Conservation (phyloP, 2,329 filamentous ascomycete genomes). For the Sarocladiaceae sp. region DNA sequence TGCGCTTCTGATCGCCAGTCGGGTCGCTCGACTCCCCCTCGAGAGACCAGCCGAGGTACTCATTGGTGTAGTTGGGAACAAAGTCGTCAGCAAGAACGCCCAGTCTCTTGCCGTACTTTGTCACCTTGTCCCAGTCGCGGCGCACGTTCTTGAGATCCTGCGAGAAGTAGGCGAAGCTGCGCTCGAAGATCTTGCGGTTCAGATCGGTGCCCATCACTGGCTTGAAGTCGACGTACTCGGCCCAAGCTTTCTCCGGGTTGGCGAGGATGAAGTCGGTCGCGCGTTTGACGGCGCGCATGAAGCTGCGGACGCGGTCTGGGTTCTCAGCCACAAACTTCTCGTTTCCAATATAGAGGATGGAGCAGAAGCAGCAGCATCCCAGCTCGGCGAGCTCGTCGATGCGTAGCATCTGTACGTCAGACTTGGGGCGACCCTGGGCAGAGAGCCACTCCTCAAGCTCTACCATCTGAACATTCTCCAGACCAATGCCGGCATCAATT, state of each 20-base stretch:
- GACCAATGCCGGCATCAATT: conserved; percentile 71
- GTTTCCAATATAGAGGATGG: conserved; percentile 77
- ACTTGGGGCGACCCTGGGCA: conserved; percentile 54
- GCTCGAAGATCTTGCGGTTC: conserved; percentile 77
- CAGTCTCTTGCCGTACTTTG: conserved; percentile 69
- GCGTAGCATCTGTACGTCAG: conserved; percentile 74
- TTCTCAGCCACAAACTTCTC: conserved; percentile 64
- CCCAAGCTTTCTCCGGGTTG: conserved; percentile 58
- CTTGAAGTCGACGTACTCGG: conserved; percentile 68
- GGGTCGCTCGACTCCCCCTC: conserved; percentile 64
- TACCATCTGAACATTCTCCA: conserved; percentile 82
- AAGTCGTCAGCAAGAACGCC: conserved; percentile 62
- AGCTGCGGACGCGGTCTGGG: conserved; percentile 61
- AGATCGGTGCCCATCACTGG: conserved; percentile 63
- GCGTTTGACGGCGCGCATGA: conserved; percentile 69
- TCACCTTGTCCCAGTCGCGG: conserved; percentile 76
- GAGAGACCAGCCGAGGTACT: conserved; percentile 62
- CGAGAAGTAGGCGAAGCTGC: conserved; percentile 73
- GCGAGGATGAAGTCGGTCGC: conserved; percentile 70
- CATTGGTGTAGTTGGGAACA: conserved; percentile 70
- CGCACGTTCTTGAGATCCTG: conserved; percentile 69
- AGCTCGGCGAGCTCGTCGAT: conserved; percentile 77
- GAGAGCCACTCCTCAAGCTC: conserved; percentile 74
- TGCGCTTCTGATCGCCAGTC: conserved; percentile 68
- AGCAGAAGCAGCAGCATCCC: conserved; percentile 82